These are phyloP conservation scores for Chenopodium formosanum DNA, from an alignment of 148 eudicot genomes.

Conservation along the genomic window DNA sequence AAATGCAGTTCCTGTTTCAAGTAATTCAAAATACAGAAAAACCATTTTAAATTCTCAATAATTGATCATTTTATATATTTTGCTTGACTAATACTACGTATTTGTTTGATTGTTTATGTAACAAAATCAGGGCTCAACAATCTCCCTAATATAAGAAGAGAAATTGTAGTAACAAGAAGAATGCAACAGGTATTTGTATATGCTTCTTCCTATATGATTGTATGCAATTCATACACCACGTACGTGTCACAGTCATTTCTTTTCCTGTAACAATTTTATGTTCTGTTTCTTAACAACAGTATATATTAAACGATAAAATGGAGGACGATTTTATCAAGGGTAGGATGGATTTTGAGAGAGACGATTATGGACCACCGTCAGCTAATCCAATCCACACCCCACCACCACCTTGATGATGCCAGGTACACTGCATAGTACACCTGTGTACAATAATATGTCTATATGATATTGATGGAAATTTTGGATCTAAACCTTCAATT, in stretches of 20 bases:
- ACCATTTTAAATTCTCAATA: neutral
- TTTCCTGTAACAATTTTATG: no score
- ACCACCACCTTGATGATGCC: constrained; percentile 35
- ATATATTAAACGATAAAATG: constrained; percentile 14
- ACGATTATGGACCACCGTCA: constrained; percentile 47
- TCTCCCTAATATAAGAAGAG: constrained; percentile 21
- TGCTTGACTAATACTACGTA: neutral
- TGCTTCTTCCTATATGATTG: neutral
- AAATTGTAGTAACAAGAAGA: neutral
- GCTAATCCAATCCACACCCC: constrained; percentile 55
- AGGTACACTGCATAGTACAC: neutral
- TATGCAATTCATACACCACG: neutral
- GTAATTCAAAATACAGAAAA: constrained; percentile 24
- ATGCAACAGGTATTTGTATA: constrained; percentile 31
- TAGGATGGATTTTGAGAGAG: constrained; percentile 37
- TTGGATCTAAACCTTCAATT: neutral
- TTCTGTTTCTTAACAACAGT: constrained; percentile 12
- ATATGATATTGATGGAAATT: neutral
- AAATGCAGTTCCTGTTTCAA: constrained; percentile 39
- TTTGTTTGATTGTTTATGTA: neutral
- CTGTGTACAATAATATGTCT: neutral
- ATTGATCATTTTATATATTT: neutral
- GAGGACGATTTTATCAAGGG: constrained; percentile 22
- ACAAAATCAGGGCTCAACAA: constrained; percentile 33
- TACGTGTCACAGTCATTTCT: neutral